Base-by-base conservation (phyloP, 495 filamentous ascomycete genomes). In the Pseudomonodictys pantanalensis region DNA sequence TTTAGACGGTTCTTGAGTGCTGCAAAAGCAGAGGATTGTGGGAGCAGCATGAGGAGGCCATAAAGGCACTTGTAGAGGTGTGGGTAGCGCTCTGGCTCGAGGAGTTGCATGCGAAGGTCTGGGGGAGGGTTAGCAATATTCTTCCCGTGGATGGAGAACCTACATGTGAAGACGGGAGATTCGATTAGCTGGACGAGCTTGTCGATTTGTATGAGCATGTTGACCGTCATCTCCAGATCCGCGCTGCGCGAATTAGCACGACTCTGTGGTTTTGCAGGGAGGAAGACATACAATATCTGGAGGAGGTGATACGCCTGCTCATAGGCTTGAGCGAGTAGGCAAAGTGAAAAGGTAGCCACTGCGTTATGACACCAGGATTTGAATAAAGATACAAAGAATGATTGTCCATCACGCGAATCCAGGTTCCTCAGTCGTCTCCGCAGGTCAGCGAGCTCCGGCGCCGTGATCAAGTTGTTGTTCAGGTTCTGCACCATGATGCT, bases 401-500 rank as follows among this genome's bases (percentile, higher is more conserved):
- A 85, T 78, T 97, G 95, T 0, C 92, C 92, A 62, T 97, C 95
- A 73, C 84, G 89, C 0, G 88, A 88, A 70, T 97, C 93, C 10
- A 96, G 78, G 69, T 93, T 97, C 25, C 92, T 81, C 45, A 99
- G 78, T 18, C 93, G 80, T 71, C 95, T 96, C 43, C 95, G 82
- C 42, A 99, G 77, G 49, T 96, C 95, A 0, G 90, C 84, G 29
- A 99, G 78, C 69, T 99, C 91, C 0, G 95, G 95, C 0, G 95
- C 95, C 10, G 95, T 99, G 63, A 97, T 97, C 18, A 99, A 81
- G 64, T 97, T 99, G 68, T 99, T 99, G 74, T 99, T 99, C 42
- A 99, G 78, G 71, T 97, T 97, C 68, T 97, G 95, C 24, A 99
- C 91, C 95, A 99, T 99, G 65, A 97, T 99, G 63, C 92, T 96